A percentile compares a stretch with the other conserved stretches of the same genome.
Evolutionary conservation across 257 asterid species (phyloP).

Genomic region (Asclepias syriaca): DNA sequence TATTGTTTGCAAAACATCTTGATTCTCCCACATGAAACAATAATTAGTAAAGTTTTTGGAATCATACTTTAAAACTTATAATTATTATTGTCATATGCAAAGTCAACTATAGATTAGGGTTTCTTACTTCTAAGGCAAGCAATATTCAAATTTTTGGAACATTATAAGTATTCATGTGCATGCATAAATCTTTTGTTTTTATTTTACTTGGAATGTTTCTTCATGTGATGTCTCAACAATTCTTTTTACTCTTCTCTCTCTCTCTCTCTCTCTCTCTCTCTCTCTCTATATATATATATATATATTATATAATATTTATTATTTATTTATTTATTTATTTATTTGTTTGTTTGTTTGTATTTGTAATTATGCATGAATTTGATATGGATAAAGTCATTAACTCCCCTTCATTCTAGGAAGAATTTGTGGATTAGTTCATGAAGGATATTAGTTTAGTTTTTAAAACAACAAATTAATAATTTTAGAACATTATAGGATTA

Average conservation of each 20-base stretch:
- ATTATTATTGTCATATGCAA: background rate
- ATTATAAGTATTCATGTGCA: constrained; percentile 13
- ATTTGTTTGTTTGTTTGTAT: background rate
- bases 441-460: background rate
- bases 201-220: background rate
- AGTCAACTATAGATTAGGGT: constrained; percentile 1
- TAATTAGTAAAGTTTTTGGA: background rate
- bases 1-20: background rate
- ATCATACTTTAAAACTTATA: background rate
- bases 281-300: too few species aligned
- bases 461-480: background rate
- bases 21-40: background rate
- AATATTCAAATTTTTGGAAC: constrained; percentile 9
- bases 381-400: background rate
- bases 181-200: background rate
- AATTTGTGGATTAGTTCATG: constrained; percentile 7
- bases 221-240: background rate
- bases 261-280: too few species aligned
- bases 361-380: background rate
- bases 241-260: background rate
- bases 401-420: constrained; percentile 9
- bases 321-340: too few species aligned
- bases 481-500: background rate
- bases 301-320: too few species aligned
- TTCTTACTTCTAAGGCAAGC: constrained; percentile 26